Base-by-base conservation (phyloP, 169 alveolate species). In the Plasmodium chabaudi region DNA sequence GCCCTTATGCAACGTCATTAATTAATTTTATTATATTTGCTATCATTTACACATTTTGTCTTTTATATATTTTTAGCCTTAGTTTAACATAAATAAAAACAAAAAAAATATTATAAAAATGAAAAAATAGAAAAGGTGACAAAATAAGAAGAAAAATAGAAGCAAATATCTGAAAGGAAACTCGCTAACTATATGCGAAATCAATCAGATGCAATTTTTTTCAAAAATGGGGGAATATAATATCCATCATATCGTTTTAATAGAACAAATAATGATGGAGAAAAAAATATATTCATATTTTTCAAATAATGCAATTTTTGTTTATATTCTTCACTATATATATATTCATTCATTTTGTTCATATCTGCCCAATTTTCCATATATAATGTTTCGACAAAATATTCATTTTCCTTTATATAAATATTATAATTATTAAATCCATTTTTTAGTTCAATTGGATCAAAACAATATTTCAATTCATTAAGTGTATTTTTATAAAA, bases 321-420 rank as follows among this genome's bases (percentile, higher is more conserved):
- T 67, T 79, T 79, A 79, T 70, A 67, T 19, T 68, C 59, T 19
- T 79, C 72, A 21, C 89, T 79, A 53, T 79, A 17, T 10, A 79
- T 53, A 79, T 79, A 47, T 44, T 79, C 82, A 79, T 67, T 64
- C 89, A 79, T 67, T 34, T 67, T 19, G 5, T 56, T 65, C 15
- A 70, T 56, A 67, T 56, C 68, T 4, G 53, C 56, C 89, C 89
- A 79, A 5, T 79, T 79, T 27, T 79, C 89, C 9, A 79, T 55
- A 27, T 79, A 79, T 65, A 79, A 57, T 13, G 89, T 79, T 21
- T 79, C 89, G 47, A 79, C 39, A 65, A 79, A 67, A 70, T 79
- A 59, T 1, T 79, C 63, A 67, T 64, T 56, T 79, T 79, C 84
- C 27, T 65, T 79, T 65, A 53, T 17, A 67, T 79, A 79, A 12